phyloP scores from a whole-genome alignment of 768 basidiomycete species.

The Epithele typhae region DNA sequence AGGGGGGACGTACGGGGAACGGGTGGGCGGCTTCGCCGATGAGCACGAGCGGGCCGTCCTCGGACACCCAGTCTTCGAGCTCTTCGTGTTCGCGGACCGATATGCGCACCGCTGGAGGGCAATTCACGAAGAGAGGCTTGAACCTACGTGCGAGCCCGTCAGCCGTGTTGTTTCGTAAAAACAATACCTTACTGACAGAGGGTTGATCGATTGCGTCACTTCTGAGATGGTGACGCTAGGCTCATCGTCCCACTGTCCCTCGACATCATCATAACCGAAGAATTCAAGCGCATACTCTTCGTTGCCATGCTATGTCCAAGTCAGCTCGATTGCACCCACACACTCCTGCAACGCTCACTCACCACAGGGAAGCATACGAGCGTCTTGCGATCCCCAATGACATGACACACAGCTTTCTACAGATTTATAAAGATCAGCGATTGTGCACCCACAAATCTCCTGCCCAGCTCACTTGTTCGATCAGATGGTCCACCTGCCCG shows the following conservation, averaged over 20 bases:
- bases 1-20: constrained; percentile 25
- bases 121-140: not conserved
- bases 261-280: constrained; percentile 1
- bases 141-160: not conserved
- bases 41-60: constrained; percentile 25
- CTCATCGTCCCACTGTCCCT: constrained; percentile 4
- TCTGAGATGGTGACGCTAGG: not conserved
- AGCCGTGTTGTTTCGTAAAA: not conserved
- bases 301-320: not conserved
- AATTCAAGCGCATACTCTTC: constrained; percentile 3
- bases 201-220: not conserved
- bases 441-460: no score
- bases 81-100: constrained; percentile 17
- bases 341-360: no score
- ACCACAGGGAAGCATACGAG: no score
- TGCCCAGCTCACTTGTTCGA: no score
- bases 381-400: no score
- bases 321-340: no score
- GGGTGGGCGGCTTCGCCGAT: constrained; percentile 37
- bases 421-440: no score
- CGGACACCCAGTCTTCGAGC: constrained; percentile 31
- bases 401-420: no score
- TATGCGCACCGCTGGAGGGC: constrained; percentile 15
- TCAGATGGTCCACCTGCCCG: no score
- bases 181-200: no score